Conservation (phyloP, 257 asterid species). For the Solanum bulbocastanum region DNA sequence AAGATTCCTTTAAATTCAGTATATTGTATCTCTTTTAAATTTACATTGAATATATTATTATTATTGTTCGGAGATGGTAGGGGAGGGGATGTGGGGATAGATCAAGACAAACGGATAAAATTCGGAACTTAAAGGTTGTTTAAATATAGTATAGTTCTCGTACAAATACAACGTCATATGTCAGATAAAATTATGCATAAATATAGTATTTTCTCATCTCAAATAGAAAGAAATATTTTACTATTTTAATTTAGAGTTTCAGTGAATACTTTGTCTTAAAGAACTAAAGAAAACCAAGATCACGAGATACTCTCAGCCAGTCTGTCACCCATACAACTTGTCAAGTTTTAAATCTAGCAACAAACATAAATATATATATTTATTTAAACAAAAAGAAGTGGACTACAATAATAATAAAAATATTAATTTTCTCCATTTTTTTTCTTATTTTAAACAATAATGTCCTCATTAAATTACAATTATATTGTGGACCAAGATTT, state of each 20-base stretch:
- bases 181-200: background rate
- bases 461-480: background rate
- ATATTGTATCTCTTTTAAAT: fast-evolving
- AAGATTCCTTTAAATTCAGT: background rate
- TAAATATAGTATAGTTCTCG: background rate
- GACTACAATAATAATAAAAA: background rate
- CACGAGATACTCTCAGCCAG: slow-evolving; percentile 1
- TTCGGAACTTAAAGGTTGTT: background rate
- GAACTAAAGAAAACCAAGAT: background rate
- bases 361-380: background rate
- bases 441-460: background rate
- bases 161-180: background rate
- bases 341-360: background rate
- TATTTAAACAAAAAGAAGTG: background rate
- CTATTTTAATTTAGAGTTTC: background rate
- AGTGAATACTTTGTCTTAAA: background rate
- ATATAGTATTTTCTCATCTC: background rate
- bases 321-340: slow-evolving; percentile 1
- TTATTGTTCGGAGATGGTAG: background rate
- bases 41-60: no score
- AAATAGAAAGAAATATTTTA: background rate
- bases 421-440: background rate
- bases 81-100: background rate
- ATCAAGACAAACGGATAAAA: background rate
- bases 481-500: background rate